These are phyloP conservation scores for Solanum dulcamara DNA, from an alignment of 257 asterid species.

Conservation along the genomic window DNA sequence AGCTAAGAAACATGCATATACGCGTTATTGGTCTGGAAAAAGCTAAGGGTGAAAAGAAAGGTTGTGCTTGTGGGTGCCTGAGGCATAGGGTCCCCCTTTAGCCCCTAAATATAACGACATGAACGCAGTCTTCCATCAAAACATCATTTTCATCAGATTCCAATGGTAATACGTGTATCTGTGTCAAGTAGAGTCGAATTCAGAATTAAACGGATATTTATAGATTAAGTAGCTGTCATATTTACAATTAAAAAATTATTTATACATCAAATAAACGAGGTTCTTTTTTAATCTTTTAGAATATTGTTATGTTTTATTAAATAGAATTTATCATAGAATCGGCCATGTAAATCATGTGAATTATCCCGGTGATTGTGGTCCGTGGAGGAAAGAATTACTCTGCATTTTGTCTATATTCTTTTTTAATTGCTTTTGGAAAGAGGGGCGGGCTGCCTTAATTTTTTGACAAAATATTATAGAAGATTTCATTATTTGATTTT, in stretches of 20 bases:
- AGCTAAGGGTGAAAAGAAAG: not conserved
- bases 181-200: not conserved
- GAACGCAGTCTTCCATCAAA: not conserved
- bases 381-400: not conserved
- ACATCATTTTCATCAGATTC: constrained; percentile 17
- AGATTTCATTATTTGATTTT: not conserved
- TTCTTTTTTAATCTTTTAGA: too few species aligned
- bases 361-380: not conserved
- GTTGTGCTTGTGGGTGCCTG: constrained; percentile 1
- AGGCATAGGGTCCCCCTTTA: not conserved
- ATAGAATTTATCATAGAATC: not conserved
- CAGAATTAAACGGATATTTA: not conserved
- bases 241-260: too few species aligned
- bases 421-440: not conserved
- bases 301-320: not conserved
- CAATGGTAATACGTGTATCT: not conserved
- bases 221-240: accelerated
- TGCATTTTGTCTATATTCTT: not conserved
- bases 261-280: too few species aligned
- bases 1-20: not conserved
- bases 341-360: not conserved
- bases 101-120: not conserved
- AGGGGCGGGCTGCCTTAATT: not conserved
- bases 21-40: not conserved
- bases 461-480: not conserved